A percentile compares a stretch with the other conserved stretches of the same genome.
These are phyloP conservation scores for Cercospora zeina DNA, from an alignment of 2,329 filamentous ascomycete species.

Conservation along the genomic window DNA sequence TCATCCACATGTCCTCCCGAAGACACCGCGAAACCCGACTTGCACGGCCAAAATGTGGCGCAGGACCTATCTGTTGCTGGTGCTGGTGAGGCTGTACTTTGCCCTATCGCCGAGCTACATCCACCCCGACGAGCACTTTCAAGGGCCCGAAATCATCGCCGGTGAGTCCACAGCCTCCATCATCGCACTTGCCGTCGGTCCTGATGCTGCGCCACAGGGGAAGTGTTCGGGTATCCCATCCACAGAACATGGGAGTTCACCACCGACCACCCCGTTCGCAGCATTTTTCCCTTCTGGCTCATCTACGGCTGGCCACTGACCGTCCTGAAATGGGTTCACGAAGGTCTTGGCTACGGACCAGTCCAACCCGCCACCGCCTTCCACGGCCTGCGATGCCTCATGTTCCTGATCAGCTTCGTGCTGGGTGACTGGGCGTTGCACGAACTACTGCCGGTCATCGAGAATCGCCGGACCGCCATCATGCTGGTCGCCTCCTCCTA, in stretches of 20 bases:
- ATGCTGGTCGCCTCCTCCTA: constrained; percentile 92
- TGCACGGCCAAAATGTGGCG: constrained; percentile 70
- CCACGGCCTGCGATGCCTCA: constrained; percentile 81
- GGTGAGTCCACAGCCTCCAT: constrained; percentile 54
- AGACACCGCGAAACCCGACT: not conserved
- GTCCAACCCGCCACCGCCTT: constrained; percentile 85
- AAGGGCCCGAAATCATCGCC: constrained; percentile 94
- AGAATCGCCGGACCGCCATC: constrained; percentile 70
- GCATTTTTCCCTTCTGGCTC: constrained; percentile 94
- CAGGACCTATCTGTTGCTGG: constrained; percentile 79
- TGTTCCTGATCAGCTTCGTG: constrained; percentile 95
- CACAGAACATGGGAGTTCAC: constrained; percentile 96
- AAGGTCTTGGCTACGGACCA: constrained; percentile 75
- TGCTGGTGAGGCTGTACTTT: constrained; percentile 88
- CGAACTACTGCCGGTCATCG: constrained; percentile 78
- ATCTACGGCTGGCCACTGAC: constrained; percentile 94
- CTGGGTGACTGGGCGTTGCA: constrained; percentile 97
- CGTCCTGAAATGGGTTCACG: constrained; percentile 87
- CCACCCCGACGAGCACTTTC: constrained; percentile 98
- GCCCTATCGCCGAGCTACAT: constrained; percentile 93
- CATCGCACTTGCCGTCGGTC: not conserved
- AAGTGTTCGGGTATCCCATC: constrained; percentile 89
- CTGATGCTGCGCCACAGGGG: constrained; percentile 57
- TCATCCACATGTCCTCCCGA: constrained; percentile 7
- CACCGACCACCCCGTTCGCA: constrained; percentile 81